These are phyloP conservation scores for Dysphania ambrosioides DNA, from an alignment of 148 eudicot species.

Conservation along the genomic window DNA sequence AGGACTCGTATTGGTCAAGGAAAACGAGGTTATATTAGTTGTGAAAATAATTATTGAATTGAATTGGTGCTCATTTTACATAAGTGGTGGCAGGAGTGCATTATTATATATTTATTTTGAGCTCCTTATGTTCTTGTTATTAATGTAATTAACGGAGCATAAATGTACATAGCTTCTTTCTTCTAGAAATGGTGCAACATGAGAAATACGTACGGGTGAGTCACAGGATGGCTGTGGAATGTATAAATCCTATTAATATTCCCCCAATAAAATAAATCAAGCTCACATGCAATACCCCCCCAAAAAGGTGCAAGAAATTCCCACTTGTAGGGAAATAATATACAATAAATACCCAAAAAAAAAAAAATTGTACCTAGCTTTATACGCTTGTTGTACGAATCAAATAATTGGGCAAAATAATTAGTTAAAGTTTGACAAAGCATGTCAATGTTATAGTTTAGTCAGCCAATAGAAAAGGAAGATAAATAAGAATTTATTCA, in stretches of 20 bases:
- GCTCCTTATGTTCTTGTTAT: too few species aligned
- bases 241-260: not conserved
- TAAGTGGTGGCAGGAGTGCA: too few species aligned
- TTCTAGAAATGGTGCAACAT: not conserved
- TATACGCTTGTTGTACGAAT: not conserved
- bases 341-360: not conserved
- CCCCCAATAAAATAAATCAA: not conserved
- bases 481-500: not conserved
- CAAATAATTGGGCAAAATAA: not conserved
- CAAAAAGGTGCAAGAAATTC: slow-evolving; percentile 7
- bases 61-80: too few species aligned
- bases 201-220: not conserved
- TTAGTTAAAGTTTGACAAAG: not conserved
- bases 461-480: slow-evolving; percentile 15
- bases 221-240: not conserved
- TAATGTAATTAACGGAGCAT: too few species aligned
- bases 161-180: too few species aligned
- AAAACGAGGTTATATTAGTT: too few species aligned
- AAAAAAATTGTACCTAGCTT: not conserved
- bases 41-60: too few species aligned
- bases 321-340: slow-evolving; percentile 21
- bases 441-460: not conserved
- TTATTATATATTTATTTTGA: too few species aligned
- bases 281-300: slow-evolving; percentile 16
- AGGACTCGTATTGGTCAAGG: too few species aligned